Base-by-base conservation (phyloP, 345 rosid genomes). In the Arabidopsis arenosa region DNA sequence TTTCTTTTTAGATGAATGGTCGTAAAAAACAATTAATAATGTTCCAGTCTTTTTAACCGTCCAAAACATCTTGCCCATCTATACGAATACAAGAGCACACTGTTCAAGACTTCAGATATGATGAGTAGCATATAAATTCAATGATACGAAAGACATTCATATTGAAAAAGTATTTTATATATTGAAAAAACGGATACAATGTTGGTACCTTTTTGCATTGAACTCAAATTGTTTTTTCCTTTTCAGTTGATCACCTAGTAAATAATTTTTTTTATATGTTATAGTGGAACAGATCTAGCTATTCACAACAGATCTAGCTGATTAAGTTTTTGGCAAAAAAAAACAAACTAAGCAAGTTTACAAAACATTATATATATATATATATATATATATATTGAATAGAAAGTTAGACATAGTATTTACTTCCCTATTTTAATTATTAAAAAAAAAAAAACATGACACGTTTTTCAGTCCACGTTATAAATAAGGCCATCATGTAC, bases 401-500 rank as follows among this genome's bases (percentile, higher is more conserved):
- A 33, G 6, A 33, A 33, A 33, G 36, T 28, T 28, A 28, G 30
- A 33, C 35, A 33, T 18, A 18, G 21, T 33, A 4, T 33, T 33
- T 33, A 33, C 35, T 33, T 33, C 35, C 4, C 35, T 33, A 33
- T 33, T 33, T 33, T 33, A 33, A 33, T 33, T 4, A 33, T 37
- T 37, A 3, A 3, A 12, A 43, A 14, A 44, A 4, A 18, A 49
- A 64, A 64, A 57, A 77, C 81, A 72, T 39, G 68, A 65, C 81
- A 72, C 76, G 73, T 72, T 45, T 39, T 21, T 7, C 44, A 49
- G 60, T 21, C 66, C 60, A 65, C 30, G 23, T 47, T 58, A 40
- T 71, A 77, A 71, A 65, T 66, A 66, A 49, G 73, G 33, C 57
- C 57, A 40, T 77, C 63, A 7, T 66, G 75, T 63, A 77, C 35